phyloP scores from a whole-genome alignment of 495 filamentous ascomycete species.

The Penicillium maclennaniae region DNA sequence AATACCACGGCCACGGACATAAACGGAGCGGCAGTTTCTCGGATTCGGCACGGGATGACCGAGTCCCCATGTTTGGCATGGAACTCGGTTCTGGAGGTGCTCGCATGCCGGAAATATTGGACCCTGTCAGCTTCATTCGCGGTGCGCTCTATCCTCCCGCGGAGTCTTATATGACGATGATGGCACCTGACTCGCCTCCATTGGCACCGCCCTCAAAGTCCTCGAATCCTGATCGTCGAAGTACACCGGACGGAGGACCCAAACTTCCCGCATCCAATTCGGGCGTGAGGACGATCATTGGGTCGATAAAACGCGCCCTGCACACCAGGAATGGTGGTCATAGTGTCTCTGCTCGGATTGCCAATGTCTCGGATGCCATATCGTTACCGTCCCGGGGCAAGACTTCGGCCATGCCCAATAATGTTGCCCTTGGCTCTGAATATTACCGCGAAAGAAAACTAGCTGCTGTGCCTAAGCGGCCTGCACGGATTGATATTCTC shows the following conservation, averaged over 20 bases:
- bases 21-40: slow-evolving; percentile 76
- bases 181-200: slow-evolving; percentile 60
- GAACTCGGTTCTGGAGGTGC: slow-evolving; percentile 8
- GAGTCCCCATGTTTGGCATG: slow-evolving; percentile 48
- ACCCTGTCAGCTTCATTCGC: slow-evolving; percentile 79
- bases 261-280: slow-evolving; percentile 46
- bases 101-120: slow-evolving; percentile 52
- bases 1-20: slow-evolving; percentile 51
- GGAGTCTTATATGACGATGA: slow-evolving; percentile 69
- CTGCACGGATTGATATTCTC: slow-evolving; percentile 65
- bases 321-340: slow-evolving; percentile 58
- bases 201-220: slow-evolving; percentile 25
- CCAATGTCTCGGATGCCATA: slow-evolving; percentile 27
- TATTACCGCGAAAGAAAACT: slow-evolving; percentile 43
- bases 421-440: slow-evolving; percentile 46
- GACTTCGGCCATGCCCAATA: slow-evolving; percentile 43
- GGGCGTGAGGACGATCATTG: slow-evolving; percentile 80
- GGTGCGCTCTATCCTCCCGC: slow-evolving; percentile 74
- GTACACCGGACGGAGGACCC: slow-evolving; percentile 27
- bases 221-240: slow-evolving; percentile 28
- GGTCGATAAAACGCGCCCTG: slow-evolving; percentile 82
- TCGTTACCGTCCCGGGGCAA: slow-evolving; percentile 30
- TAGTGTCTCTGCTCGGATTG: slow-evolving; percentile 40
- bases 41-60: slow-evolving; percentile 78
- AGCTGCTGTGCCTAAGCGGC: slow-evolving; percentile 32